phyloP scores from a whole-genome alignment of 2,329 filamentous ascomycete species.

The Ceratocystis variospora region DNA sequence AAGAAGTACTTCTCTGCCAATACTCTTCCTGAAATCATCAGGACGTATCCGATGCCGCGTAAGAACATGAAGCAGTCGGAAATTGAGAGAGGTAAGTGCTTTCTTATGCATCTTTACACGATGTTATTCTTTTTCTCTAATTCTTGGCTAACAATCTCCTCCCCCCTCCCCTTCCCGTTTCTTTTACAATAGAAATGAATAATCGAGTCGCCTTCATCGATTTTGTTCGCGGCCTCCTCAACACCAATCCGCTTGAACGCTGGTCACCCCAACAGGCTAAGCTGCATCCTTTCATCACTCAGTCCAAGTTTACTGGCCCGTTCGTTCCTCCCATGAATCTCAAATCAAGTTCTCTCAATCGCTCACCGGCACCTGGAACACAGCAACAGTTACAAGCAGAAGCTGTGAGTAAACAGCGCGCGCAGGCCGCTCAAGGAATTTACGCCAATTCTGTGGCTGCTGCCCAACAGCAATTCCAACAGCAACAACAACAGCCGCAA shows the following conservation, averaged over 20 bases:
- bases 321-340: constrained; percentile 97
- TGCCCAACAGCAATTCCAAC: constrained; percentile 19
- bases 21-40: constrained; percentile 90
- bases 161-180: background rate
- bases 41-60: constrained; percentile 92
- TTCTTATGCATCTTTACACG: background rate
- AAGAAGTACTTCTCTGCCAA: constrained; percentile 98
- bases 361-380: constrained; percentile 82
- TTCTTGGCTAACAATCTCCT: background rate
- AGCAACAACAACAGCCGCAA: constrained; percentile 17
- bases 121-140: background rate
- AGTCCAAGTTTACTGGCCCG: constrained; percentile 89
- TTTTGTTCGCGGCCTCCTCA: constrained; percentile 84
- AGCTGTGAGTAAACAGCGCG: constrained; percentile 81
- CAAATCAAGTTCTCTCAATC: constrained; percentile 69
- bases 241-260: constrained; percentile 86
- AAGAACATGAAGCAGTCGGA: constrained; percentile 99
- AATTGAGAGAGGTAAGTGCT: constrained; percentile 71
- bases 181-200: constrained; percentile 66
- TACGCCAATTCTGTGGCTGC: constrained; percentile 53
- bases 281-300: constrained; percentile 94
- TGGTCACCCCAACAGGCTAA: constrained; percentile 98
- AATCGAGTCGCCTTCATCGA: constrained; percentile 96
- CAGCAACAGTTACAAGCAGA: constrained; percentile 95
- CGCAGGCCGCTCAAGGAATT: constrained; percentile 49